Conservation (phyloP, 805 yeast genomes). For the Nakazawaea molendinolei region DNA sequence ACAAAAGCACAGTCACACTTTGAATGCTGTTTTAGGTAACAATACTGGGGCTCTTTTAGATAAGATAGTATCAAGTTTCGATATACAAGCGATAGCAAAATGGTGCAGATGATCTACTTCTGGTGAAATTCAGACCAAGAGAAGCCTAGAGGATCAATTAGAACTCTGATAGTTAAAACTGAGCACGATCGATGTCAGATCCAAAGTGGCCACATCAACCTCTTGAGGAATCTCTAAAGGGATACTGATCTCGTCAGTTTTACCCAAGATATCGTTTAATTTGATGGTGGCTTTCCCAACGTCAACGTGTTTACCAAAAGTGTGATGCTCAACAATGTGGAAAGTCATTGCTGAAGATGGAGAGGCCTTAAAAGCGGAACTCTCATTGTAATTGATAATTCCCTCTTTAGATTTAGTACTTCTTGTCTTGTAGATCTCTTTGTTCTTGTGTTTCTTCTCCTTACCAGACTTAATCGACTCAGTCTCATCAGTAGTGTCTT, state of each 20-base stretch:
- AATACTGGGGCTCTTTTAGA: conserved; percentile 1
- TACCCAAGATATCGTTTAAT: conserved; percentile 43
- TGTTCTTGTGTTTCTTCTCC: conserved; percentile 29
- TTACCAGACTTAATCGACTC: conserved; percentile 8
- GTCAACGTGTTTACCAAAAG: conserved; percentile 63
- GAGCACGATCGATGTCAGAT: conserved; percentile 17
- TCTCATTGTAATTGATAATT: conserved; percentile 51
- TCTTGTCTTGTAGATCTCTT: conserved; percentile 62
- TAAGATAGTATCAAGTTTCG: not conserved
- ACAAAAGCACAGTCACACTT: too few relatives aligned
- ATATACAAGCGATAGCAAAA: too few relatives aligned
- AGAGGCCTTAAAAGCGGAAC: conserved; percentile 59
- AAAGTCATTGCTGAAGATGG: conserved; percentile 55
- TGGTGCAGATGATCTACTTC: too few relatives aligned
- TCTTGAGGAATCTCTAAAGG: conserved; percentile 32
- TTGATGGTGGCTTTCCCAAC: conserved; percentile 52
- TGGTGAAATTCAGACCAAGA: too few relatives aligned
- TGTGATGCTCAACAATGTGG: conserved; percentile 58
- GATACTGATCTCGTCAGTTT: conserved; percentile 33
- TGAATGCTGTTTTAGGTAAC: too few relatives aligned
- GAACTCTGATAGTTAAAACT: conserved; percentile 27
- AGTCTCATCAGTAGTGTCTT: conserved; percentile 22
- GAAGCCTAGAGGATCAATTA: too few relatives aligned
- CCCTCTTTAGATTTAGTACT: conserved; percentile 44
- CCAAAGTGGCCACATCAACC: conserved; percentile 2